Evolutionary conservation across 768 basidiomycete genomes (phyloP), one percentile per base, ranked within the genome.

Genomic region (Boletus pseudo-olivaceus): DNA sequence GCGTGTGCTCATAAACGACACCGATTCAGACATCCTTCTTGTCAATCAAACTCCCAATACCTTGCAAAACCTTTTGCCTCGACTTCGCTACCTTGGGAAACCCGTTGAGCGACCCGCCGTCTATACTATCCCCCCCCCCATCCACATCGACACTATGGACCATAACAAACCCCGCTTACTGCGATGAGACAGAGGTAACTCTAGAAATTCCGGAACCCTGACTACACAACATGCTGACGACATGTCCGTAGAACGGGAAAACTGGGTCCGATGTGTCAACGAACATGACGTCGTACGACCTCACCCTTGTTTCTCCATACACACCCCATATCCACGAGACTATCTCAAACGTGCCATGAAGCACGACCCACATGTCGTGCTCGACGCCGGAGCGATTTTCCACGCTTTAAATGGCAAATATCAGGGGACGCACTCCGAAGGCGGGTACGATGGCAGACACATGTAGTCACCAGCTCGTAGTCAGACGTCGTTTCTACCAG

Each of bases 51-150:
- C 94, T 0, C 69, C 83, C 40, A 89, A 95, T 66, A 99, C 96
- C 0, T 77, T 98, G 34, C 97, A 98, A 70, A 98, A 97, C 68
- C 83, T 99, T 99, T 3, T 95, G 94, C 65, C 79, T 98, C 51
- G 97, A 99, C 70, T 98, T 99, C 64, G 94, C 97, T 0, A 98
- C 66, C 80, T 99, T 49, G n/a, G n/a, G n/a, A 98, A 98, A 70
- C 86, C 98, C 11, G 93, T 98, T 20, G 97, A 98, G 69, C 82
- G 94, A n/a, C 95, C 97, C 2, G 78, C 90, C 1, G 87, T 93
- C 7, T 91, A 95, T 65, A 98, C 95, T 0, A 82, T 98, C 38
- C 96, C 85, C 1, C 97, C 96, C 1, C n/a, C n/a, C n/a, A n/a
- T n/a, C n/a, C n/a, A n/a, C n/a, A n/a, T n/a, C n/a, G n/a, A n/a